phyloP scores from a whole-genome alignment of 345 rosid genomes.

The Aquilaria sinensis region DNA sequence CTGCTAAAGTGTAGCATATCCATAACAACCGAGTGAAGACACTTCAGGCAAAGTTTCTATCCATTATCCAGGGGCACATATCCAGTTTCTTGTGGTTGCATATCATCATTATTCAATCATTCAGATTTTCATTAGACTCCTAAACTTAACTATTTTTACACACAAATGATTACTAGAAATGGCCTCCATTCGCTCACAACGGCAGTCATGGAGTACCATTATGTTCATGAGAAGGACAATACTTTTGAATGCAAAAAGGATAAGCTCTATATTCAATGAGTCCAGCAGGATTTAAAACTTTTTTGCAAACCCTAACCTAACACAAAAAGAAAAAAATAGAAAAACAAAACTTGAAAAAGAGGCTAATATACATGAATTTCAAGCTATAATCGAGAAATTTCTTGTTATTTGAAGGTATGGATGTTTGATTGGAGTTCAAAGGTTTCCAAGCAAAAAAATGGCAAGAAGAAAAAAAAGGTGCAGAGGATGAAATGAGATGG shows the following conservation, averaged over 20 bases:
- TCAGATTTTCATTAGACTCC: no score
- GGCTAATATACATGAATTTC: no score
- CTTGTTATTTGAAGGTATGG: no score
- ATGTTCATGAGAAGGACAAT: slow-evolving; percentile 90
- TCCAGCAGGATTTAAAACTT: slow-evolving; percentile 50
- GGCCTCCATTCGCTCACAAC: slow-evolving; percentile 99
- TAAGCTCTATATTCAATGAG: slow-evolving; percentile 98
- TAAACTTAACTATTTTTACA: no score
- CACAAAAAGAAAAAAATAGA: no score
- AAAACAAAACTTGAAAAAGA: no score
- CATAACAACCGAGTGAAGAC: slow-evolving; percentile 97
- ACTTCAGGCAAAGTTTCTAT: slow-evolving; percentile 87
- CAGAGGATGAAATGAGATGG: no score
- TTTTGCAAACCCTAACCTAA: no score
- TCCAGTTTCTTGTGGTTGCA: slow-evolving; percentile 63
- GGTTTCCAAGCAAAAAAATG: no score
- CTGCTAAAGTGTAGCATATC: slow-evolving; percentile 24
- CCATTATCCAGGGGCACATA: slow-evolving; percentile 81
- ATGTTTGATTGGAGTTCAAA: no score
- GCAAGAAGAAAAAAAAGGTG: no score
- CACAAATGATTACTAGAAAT: slow-evolving; percentile 16
- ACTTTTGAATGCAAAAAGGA: slow-evolving; percentile 96
- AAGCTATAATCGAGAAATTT: no score
- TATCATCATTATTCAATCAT: neutral
- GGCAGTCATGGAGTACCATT: slow-evolving; percentile 89